Percentiles rank a stretch among this genome's conserved stretches.
Evolutionary conservation across 805 yeast genomes (phyloP).

Genomic region (Kazachstania taianensis): DNA sequence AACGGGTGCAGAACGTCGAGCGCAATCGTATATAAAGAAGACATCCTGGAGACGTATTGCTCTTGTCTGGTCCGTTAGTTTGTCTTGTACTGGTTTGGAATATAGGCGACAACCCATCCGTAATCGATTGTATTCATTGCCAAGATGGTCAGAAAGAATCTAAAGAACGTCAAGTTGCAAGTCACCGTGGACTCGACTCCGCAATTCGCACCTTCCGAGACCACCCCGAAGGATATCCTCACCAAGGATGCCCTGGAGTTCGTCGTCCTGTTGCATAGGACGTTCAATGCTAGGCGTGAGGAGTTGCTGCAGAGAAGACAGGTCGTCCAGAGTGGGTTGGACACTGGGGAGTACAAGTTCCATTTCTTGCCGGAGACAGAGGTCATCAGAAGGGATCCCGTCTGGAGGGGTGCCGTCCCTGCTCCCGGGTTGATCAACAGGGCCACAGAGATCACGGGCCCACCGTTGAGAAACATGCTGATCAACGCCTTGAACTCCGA

Average conservation of each 20-base stretch:
- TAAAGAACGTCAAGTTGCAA: constrained; percentile 29
- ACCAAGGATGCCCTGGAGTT: constrained; percentile 47
- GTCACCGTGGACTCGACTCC: constrained; percentile 28
- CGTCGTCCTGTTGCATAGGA: constrained; percentile 62
- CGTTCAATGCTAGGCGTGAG: constrained; percentile 54
- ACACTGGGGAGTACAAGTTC: constrained; percentile 44
- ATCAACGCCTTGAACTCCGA: constrained; percentile 70
- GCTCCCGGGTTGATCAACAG: constrained; percentile 68
- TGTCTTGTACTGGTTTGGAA: too few species aligned
- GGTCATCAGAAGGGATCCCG: constrained; percentile 57
- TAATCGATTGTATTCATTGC: too few species aligned
- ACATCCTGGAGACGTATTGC: too few species aligned
- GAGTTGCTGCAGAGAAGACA: constrained; percentile 53
- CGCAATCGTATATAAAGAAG: too few species aligned
- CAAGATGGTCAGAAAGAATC: constrained; percentile 18
- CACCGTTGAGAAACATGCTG: constrained; percentile 76
- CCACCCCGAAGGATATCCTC: constrained; percentile 31
- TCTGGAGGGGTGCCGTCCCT: constrained; percentile 66
- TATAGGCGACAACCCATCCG: too few species aligned
- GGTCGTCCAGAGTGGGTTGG: constrained; percentile 48
- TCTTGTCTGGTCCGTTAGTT: too few species aligned
- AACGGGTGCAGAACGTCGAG: too few species aligned
- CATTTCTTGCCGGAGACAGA: constrained; percentile 61
- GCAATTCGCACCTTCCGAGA: constrained; percentile 29
- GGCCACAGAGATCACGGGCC: constrained; percentile 78